Evolutionary conservation across 345 rosid species (phyloP).

Genomic region (Firmiana major): DNA sequence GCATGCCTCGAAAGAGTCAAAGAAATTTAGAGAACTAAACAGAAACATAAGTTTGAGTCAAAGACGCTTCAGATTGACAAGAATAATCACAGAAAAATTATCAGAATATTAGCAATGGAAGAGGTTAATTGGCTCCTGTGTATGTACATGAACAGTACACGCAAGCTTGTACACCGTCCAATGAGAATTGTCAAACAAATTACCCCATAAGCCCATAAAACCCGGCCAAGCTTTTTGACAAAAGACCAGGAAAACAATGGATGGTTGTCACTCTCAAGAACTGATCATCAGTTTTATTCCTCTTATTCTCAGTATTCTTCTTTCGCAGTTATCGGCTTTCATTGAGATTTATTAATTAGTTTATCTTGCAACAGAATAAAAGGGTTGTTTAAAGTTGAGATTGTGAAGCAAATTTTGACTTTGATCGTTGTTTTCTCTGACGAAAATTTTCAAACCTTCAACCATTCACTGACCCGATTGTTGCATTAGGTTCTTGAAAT

Average conservation of each 20-base stretch:
- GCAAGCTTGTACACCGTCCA: conserved; percentile 12
- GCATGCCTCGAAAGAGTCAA: conserved; percentile 34
- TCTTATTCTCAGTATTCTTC: neutral
- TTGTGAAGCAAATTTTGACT: conserved; percentile 3
- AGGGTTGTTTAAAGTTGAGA: neutral
- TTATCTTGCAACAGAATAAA: neutral
- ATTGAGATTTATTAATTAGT: neutral
- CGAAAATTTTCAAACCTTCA: neutral
- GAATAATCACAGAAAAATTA: neutral
- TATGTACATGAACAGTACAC: conserved; percentile 10
- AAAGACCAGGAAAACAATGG: conserved; percentile 5
- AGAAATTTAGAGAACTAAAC: conserved; percentile 5
- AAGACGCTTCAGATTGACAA: conserved; percentile 42
- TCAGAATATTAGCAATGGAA: neutral
- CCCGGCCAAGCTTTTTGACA: conserved; percentile 32
- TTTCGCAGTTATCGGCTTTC: neutral
- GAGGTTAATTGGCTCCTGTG: neutral
- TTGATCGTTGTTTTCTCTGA: neutral
- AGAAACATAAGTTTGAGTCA: conserved; percentile 38
- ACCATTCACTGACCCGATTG: neutral
- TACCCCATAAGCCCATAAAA: conserved; percentile 24
- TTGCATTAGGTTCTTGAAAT: neutral
- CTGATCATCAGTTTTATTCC: neutral
- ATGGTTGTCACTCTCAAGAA: conserved; percentile 21
- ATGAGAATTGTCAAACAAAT: conserved; percentile 18